phyloP scores from a whole-genome alignment of 129 eudicot species.

The Chrysanthemum lavandulifolium region DNA sequence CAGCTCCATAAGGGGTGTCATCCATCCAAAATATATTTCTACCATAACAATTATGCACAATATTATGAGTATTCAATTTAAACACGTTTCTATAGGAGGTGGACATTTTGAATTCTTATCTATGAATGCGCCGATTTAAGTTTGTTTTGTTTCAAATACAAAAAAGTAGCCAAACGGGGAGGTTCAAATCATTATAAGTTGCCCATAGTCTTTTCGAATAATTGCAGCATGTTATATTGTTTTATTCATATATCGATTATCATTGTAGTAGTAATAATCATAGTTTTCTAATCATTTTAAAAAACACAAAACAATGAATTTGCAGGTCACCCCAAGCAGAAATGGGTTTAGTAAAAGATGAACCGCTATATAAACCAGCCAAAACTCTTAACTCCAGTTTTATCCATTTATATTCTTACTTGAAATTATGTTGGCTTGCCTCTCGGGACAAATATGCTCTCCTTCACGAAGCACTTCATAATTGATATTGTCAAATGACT shows the following conservation, averaged over 20 bases:
- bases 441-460: conserved; percentile 91
- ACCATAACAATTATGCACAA: conserved; percentile 18
- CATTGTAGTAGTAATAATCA: too few relatives aligned
- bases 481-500: conserved; percentile 46
- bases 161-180: not conserved
- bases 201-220: not conserved
- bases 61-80: conserved; percentile 21
- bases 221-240: not conserved
- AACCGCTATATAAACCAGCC: not conserved
- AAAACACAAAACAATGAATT: too few relatives aligned
- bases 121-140: not conserved
- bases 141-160: not conserved
- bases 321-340: too few relatives aligned
- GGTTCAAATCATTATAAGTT: not conserved
- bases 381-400: not conserved
- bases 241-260: too few relatives aligned
- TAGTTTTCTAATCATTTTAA: too few relatives aligned
- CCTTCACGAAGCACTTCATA: conserved; percentile 82
- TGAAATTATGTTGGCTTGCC: conserved; percentile 70
- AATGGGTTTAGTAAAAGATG: too few relatives aligned
- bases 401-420: conserved; percentile 40
- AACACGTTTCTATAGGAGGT: conserved; percentile 2
- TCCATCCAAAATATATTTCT: conserved; percentile 83
- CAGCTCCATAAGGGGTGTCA: conserved; percentile 79
- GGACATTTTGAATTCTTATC: not conserved